These are phyloP conservation scores for Solanum pimpinellifolium DNA, from an alignment of 257 asterid species.

Conservation along the genomic window DNA sequence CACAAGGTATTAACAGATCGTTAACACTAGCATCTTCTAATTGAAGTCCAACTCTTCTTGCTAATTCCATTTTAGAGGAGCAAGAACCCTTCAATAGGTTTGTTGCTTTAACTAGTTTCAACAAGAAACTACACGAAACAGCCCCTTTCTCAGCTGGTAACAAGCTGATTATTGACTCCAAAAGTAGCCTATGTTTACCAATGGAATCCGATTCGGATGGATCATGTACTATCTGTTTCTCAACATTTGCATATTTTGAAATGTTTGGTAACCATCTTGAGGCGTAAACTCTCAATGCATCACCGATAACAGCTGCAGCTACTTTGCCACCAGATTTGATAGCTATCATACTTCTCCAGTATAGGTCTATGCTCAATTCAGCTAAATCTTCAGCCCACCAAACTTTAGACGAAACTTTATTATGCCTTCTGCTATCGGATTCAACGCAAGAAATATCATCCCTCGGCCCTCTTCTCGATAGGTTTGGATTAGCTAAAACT, in stretches of 20 bases:
- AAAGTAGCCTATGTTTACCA: slow-evolving; percentile 45
- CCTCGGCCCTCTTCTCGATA: slow-evolving; percentile 40
- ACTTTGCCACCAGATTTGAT: slow-evolving; percentile 67
- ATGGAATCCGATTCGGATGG: slow-evolving; percentile 6
- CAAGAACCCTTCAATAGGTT: slow-evolving; percentile 55
- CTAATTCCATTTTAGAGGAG: slow-evolving; percentile 60
- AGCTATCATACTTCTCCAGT: slow-evolving; percentile 85
- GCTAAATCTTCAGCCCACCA: slow-evolving; percentile 96
- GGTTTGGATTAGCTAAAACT: slow-evolving; percentile 53
- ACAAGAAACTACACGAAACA: slow-evolving; percentile 68
- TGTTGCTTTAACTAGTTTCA: slow-evolving; percentile 70
- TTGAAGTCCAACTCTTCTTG: slow-evolving; percentile 48
- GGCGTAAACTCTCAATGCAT: slow-evolving; percentile 59
- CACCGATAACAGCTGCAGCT: slow-evolving; percentile 49
- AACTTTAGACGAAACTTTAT: slow-evolving; percentile 19
- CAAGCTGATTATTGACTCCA: slow-evolving; percentile 77
- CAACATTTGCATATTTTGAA: slow-evolving; percentile 20
- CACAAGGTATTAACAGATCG: slow-evolving; percentile 61
- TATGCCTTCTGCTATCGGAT: slow-evolving; percentile 35
- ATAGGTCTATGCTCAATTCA: slow-evolving; percentile 64
- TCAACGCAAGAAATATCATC: slow-evolving; percentile 56
- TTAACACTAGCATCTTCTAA: slow-evolving; percentile 62
- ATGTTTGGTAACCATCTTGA: slow-evolving; percentile 65
- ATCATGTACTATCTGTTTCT: slow-evolving; percentile 7
- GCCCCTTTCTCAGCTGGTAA: slow-evolving; percentile 61